A percentile compares a stretch with the other conserved stretches of the same genome.
phyloP scores from a whole-genome alignment of 345 rosid genomes.

The Salix koriyanagi region DNA sequence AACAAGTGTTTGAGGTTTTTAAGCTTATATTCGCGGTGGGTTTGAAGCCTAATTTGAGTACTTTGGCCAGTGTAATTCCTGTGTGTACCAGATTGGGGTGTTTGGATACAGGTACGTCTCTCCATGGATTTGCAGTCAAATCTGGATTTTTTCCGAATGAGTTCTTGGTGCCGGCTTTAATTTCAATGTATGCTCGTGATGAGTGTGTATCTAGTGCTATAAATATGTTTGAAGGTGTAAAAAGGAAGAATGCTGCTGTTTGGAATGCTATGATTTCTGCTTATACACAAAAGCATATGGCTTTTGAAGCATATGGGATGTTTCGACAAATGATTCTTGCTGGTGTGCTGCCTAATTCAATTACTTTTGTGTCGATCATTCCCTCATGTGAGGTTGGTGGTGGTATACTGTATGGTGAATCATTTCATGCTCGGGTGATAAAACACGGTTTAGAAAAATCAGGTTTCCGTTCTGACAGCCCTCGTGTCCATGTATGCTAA shows the following conservation, averaged over 20 bases:
- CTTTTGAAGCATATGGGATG: conserved; percentile 34
- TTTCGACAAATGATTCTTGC: conserved; percentile 33
- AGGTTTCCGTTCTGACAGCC: conserved; percentile 22
- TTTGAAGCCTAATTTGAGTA: conserved; percentile 24
- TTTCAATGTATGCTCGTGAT: conserved; percentile 43
- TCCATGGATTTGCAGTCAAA: conserved; percentile 25
- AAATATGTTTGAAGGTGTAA: conserved; percentile 29
- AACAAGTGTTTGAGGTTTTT: conserved; percentile 6
- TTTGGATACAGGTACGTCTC: conserved; percentile 13
- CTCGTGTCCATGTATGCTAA: conserved; percentile 24
- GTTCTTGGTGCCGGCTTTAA: conserved; percentile 40
- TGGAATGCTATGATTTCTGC: conserved; percentile 12
- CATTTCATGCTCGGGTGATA: conserved; percentile 39
- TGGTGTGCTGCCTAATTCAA: conserved; percentile 24
- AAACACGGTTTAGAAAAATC: conserved; percentile 35
- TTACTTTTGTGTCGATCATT: conserved; percentile 42
- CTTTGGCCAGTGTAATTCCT: conserved; percentile 22
- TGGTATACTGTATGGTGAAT: conserved; percentile 23
- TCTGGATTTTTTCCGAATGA: conserved; percentile 12
- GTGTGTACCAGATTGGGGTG: conserved; percentile 15
- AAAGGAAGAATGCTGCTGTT: conserved; percentile 28
- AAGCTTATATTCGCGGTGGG: conserved; percentile 4
- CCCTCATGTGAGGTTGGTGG: conserved; percentile 29
- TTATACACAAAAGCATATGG: conserved; percentile 28
- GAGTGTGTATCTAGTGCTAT: conserved; percentile 28